Evolutionary conservation across 2,329 filamentous ascomycete genomes (phyloP), one percentile per base, ranked within the genome.

Genomic region (Aquanectria penicillioides): DNA sequence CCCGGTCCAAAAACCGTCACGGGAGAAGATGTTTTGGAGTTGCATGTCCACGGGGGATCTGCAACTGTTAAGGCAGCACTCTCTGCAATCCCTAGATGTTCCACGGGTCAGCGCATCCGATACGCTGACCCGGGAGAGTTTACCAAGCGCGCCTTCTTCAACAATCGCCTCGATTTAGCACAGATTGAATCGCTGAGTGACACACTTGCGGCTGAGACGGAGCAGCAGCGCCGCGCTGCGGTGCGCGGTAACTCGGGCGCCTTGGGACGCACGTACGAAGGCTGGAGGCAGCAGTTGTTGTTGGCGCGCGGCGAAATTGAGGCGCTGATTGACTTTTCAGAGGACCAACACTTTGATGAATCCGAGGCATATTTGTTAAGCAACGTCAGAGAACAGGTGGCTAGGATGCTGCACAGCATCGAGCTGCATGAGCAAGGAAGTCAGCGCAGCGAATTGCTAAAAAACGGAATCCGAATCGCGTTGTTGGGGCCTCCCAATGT

Each of bases 101-200:
- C 50, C 17, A 47, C 68, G 11, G 11, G 36, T 10, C 60, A 60
- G 18, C 70, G 68, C 11, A 87, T 97, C 57, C 91, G 93, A 25
- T 97, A 97, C 72, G 95, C 95, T 3, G 94, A 97, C 71, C 90
- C 95, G 0, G 95, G 95, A 53, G 95, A 99, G 73, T 99, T 99
- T 75, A 99, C 95, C 4, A 89, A 89, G 61, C 89, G 95, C 31
- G 94, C 95, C 5, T 99, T 99, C 71, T 83, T 94, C 72, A 95
- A 97, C 73, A 83, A 89, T 68, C 87, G 93, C 2, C 84, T 99
- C 5, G 91, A 96, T 69, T 84, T 99, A 2, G 91, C 93, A 3
- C 94, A 99, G 75, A 91, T 90, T 7, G 88, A 91, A 74, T 82
- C 86, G 1, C 78, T 91, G 3, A 83, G 86, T 62, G 87, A 89